A percentile compares a stretch with the other conserved stretches of the same genome.
Conservation (phyloP, 805 yeast species). For the Ogataea allantospora region DNA sequence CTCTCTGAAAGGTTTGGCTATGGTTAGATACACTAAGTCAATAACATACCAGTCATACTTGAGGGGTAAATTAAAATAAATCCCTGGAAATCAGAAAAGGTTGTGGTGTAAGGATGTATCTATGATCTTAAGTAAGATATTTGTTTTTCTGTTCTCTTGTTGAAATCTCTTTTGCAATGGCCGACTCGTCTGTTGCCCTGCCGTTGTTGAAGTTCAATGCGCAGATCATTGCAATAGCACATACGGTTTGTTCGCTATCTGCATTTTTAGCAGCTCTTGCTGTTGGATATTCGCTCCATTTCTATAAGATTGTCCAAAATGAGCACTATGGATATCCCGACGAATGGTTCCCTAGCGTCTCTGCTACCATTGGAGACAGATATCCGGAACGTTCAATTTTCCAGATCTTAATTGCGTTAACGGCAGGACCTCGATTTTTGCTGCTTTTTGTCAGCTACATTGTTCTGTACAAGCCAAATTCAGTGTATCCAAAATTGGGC, state of each 20-base stretch:
- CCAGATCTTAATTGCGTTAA: slow-evolving; percentile 86
- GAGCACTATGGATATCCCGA: slow-evolving; percentile 89
- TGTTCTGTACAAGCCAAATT: slow-evolving; percentile 38
- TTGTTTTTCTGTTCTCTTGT: slow-evolving; percentile 8
- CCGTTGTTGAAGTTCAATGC: slow-evolving; percentile 50
- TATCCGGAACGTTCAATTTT: slow-evolving; percentile 94
- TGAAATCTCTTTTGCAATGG: slow-evolving; percentile 10
- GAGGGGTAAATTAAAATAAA: slow-evolving; percentile 5
- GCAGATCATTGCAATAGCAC: slow-evolving; percentile 65
- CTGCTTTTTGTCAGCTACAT: slow-evolving; percentile 53
- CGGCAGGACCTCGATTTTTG: slow-evolving; percentile 89
- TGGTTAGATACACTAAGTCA: neutral
- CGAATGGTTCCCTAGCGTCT: slow-evolving; percentile 98
- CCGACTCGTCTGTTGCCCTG: slow-evolving; percentile 10
- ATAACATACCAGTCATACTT: slow-evolving; percentile 7
- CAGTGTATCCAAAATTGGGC: slow-evolving; percentile 40
- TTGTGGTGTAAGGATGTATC: slow-evolving; percentile 2
- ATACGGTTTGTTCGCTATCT: slow-evolving; percentile 64
- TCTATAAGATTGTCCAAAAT: slow-evolving; percentile 82
- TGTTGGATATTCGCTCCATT: slow-evolving; percentile 78
- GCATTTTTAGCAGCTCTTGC: slow-evolving; percentile 76
- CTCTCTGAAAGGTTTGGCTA: slow-evolving; percentile 24
- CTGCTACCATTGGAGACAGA: slow-evolving; percentile 95
- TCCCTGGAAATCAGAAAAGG: too few relatives aligned
- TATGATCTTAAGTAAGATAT: slow-evolving; percentile 3